Percentiles rank a stretch among this genome's conserved stretches.
These are phyloP conservation scores for Vaccinium corymbosum DNA, from an alignment of 148 eudicot genomes.

Conservation along the genomic window DNA sequence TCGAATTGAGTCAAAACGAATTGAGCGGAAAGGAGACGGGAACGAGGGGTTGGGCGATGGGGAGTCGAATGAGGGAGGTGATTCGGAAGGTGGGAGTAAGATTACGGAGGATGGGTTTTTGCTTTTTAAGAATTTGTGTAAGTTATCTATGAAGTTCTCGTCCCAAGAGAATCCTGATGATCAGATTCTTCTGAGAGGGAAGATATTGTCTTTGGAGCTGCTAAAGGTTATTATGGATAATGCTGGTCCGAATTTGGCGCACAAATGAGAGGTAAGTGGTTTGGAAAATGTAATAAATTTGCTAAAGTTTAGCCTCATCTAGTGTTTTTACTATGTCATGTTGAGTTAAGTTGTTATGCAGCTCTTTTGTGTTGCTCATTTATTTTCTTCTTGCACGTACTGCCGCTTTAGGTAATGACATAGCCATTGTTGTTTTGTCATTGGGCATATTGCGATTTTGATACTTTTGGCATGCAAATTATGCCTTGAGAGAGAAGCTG, in stretches of 20 bases:
- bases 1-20: constrained; percentile 20
- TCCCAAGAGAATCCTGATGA: constrained; percentile 83
- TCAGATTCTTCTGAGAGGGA: constrained; percentile 86
- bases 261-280: constrained; percentile 74
- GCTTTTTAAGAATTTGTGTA: constrained; percentile 86
- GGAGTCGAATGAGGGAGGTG: constrained; percentile 19
- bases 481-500: neutral
- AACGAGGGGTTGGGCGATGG: constrained; percentile 27
- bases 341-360: neutral
- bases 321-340: neutral
- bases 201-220: constrained; percentile 86
- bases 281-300: neutral
- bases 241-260: constrained; percentile 75
- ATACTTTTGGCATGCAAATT: neutral
- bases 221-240: constrained; percentile 85
- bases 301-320: neutral
- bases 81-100: constrained; percentile 42
- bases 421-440: neutral
- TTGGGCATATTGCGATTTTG: neutral
- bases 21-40: constrained; percentile 21
- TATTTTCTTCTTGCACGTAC: neutral
- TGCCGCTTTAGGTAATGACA: neutral
- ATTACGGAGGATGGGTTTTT: constrained; percentile 80
- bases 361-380: neutral
- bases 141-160: constrained; percentile 92